Percentiles rank a stretch among this genome's conserved stretches.
Evolutionary conservation across 2,329 filamentous ascomycete genomes (phyloP).

Genomic region (Beauveria scarabaeidicola): DNA sequence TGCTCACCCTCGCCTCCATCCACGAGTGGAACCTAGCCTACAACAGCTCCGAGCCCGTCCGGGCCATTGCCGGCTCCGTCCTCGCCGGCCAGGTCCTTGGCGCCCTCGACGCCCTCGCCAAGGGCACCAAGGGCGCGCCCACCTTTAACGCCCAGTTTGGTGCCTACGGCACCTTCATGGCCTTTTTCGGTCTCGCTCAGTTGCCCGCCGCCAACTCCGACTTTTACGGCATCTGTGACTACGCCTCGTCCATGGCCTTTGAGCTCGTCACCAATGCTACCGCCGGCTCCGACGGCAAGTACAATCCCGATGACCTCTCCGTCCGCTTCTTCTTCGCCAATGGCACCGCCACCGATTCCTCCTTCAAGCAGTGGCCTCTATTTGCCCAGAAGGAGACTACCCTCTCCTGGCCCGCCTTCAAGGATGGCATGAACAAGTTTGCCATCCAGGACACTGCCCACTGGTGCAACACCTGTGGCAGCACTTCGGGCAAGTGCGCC

Average conservation of each 20-base stretch:
- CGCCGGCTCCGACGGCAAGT: conserved; percentile 30
- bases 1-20: conserved; percentile 64
- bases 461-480: conserved; percentile 74
- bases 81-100: conserved; percentile 47
- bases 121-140: conserved; percentile 26
- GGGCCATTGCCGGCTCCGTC: conserved; percentile 49
- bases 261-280: conserved; percentile 57
- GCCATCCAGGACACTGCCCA: conserved; percentile 53
- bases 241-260: conserved; percentile 73
- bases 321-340: conserved; percentile 57
- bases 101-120: conserved; percentile 44
- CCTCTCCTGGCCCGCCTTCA: conserved; percentile 64
- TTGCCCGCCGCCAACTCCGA: conserved; percentile 43
- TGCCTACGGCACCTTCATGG: conserved; percentile 52
- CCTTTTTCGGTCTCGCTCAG: conserved; percentile 53
- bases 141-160: conserved; percentile 49
- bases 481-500: conserved; percentile 59
- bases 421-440: conserved; percentile 52
- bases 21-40: conserved; percentile 81
- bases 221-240: conserved; percentile 75
- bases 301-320: conserved; percentile 37
- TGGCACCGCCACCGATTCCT: conserved; percentile 45
- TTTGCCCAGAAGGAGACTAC: conserved; percentile 48
- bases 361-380: conserved; percentile 44
- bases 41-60: conserved; percentile 61